Evolutionary conservation across 1,139 yeast genomes (phyloP).

Genomic region (Petasospora rhodanensis): DNA sequence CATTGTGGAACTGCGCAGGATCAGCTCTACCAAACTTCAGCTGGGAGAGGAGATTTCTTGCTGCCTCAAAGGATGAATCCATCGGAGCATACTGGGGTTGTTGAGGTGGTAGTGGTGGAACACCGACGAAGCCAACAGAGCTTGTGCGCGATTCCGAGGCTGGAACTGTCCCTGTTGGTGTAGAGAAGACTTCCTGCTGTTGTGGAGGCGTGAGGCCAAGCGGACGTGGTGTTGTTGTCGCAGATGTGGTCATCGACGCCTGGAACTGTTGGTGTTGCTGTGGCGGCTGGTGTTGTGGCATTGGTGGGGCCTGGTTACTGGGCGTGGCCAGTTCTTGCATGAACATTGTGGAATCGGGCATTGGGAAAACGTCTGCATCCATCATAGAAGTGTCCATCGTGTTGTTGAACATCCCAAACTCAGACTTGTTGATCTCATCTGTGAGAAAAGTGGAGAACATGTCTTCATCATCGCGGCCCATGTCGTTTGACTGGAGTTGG

Average conservation of each 20-base stretch:
- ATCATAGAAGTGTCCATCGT: background rate
- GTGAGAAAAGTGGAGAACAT: slow-evolving; percentile 23
- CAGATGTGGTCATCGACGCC: slow-evolving; percentile 1
- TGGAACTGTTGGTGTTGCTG: background rate
- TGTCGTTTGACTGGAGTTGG: background rate
- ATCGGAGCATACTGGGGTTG: too few species aligned
- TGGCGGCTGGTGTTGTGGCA: too few species aligned
- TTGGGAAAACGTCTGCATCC: too few species aligned
- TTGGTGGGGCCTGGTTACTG: too few species aligned
- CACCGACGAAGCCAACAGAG: background rate
- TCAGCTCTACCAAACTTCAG: slow-evolving; percentile 50
- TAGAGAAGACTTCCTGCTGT: slow-evolving; percentile 22
- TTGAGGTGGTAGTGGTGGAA: background rate
- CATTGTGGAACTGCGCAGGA: slow-evolving; percentile 19
- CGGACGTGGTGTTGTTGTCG: slow-evolving; percentile 4
- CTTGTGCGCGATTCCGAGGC: background rate
- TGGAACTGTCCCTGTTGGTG: slow-evolving; percentile 19
- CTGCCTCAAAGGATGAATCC: slow-evolving; percentile 36
- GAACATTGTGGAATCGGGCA: too few species aligned
- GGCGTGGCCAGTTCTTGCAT: too few species aligned
- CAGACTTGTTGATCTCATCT: slow-evolving; percentile 23
- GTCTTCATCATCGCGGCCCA: slow-evolving; percentile 17
- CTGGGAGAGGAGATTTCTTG: slow-evolving; percentile 49
- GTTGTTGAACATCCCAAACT: slow-evolving; percentile 8
- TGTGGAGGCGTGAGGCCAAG: slow-evolving; percentile 7